Evolutionary conservation across 257 asterid species (phyloP).

Genomic region (Solanum boliviense): DNA sequence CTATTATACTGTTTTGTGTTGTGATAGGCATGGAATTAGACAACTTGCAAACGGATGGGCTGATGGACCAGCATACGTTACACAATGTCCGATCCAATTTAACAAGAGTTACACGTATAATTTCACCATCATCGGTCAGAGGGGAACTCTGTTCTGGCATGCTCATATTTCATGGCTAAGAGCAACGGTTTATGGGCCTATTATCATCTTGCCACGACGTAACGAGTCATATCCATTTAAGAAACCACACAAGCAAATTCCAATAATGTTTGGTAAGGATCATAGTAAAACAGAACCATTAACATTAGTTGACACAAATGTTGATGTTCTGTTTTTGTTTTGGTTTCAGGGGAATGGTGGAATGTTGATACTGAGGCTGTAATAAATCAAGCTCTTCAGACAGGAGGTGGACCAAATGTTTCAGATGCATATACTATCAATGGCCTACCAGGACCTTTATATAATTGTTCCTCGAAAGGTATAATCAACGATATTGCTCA

Average conservation of each 20-base stretch:
- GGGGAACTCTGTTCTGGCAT: constrained; percentile 69
- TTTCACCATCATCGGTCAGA: constrained; percentile 61
- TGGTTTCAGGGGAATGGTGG: constrained; percentile 63
- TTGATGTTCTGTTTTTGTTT: neutral
- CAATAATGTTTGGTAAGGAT: constrained; percentile 39
- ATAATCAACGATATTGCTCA: neutral
- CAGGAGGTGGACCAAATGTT: constrained; percentile 56
- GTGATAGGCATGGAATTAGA: constrained; percentile 50
- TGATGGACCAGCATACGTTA: constrained; percentile 56
- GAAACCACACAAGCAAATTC: constrained; percentile 57
- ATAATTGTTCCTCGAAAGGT: constrained; percentile 63
- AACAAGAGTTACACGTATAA: constrained; percentile 46
- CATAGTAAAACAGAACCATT: neutral
- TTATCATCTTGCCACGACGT: constrained; percentile 42
- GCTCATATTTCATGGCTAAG: constrained; percentile 64
- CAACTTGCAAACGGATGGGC: constrained; percentile 63
- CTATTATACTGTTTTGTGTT: neutral
- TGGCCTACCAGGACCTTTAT: constrained; percentile 63
- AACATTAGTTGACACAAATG: neutral
- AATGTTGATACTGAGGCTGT: constrained; percentile 57
- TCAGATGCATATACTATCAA: constrained; percentile 70
- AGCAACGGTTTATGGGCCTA: constrained; percentile 49
- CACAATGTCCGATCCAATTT: constrained; percentile 62
- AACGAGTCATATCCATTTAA: constrained; percentile 53
- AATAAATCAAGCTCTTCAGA: constrained; percentile 51